Percentiles rank a stretch among this genome's conserved stretches.
phyloP scores from a whole-genome alignment of 768 basidiomycete genomes.

The Kwoniella botswanensis region DNA sequence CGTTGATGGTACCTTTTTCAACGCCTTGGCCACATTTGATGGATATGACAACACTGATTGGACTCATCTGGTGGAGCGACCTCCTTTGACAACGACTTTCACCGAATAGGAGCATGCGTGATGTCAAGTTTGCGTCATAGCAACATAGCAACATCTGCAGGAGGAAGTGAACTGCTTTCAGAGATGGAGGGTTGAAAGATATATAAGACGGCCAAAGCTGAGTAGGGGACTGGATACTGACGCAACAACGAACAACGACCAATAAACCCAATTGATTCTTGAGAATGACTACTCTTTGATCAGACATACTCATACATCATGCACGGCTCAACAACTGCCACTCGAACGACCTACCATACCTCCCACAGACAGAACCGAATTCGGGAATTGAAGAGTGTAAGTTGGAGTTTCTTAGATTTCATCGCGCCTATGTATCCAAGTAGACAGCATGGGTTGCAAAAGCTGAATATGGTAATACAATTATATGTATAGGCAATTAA shows the following conservation, averaged over 20 bases:
- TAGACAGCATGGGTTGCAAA: no score
- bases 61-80: slow-evolving; percentile 1
- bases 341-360: slow-evolving; percentile 16
- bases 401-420: background rate
- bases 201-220: no score
- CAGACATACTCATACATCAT: background rate
- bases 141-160: background rate
- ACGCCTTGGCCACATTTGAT: slow-evolving; percentile 1
- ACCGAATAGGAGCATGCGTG: background rate
- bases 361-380: slow-evolving; percentile 32
- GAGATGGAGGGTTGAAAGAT: no score
- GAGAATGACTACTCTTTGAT: background rate
- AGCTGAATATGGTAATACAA: no score
- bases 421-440: background rate
- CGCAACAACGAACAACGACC: no score
- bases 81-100: slow-evolving; percentile 7
- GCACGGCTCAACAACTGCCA: slow-evolving; percentile 11
- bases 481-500: slow-evolving; percentile 31
- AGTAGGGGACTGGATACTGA: no score
- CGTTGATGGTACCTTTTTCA: slow-evolving; percentile 2
- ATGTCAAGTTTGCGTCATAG: background rate
- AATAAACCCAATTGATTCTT: no score
- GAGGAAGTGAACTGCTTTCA: background rate
- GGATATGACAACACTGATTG: slow-evolving; percentile 4
- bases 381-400: slow-evolving; percentile 26